These are phyloP conservation scores for Acanthamoeba royreba DNA, from an alignment of 208 protist genomes.

Conservation along the genomic window DNA sequence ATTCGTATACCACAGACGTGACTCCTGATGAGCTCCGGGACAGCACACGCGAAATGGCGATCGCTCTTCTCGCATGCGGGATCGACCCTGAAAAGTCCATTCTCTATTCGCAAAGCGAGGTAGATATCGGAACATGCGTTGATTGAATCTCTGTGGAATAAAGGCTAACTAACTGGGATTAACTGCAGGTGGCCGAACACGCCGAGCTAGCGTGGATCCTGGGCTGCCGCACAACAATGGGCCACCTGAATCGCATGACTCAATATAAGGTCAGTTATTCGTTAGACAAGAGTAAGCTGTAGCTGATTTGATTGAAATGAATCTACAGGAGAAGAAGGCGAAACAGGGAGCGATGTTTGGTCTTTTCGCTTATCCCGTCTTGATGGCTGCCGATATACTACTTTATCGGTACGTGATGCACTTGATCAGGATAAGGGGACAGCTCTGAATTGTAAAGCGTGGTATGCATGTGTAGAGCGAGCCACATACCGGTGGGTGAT, in stretches of 20 bases:
- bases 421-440: too few species aligned
- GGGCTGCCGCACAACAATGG: conserved; percentile 57
- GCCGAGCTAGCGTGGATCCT: conserved; percentile 71
- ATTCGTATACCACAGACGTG: conserved; percentile 67
- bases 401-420: conserved; percentile 62
- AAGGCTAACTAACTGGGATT: neutral
- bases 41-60: conserved; percentile 48
- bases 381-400: conserved; percentile 78
- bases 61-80: conserved; percentile 67
- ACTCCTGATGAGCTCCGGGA: neutral
- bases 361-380: conserved; percentile 70
- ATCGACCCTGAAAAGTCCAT: conserved; percentile 71
- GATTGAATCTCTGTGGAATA: neutral
- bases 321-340: conserved; percentile 40
- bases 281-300: neutral
- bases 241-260: conserved; percentile 60
- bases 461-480: conserved; percentile 9
- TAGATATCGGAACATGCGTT: neutral
- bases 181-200: conserved; percentile 58
- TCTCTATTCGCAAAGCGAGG: conserved; percentile 63
- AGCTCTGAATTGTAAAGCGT: too few species aligned
- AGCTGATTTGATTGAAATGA: neutral
- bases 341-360: conserved; percentile 45
- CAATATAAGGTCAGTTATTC: conserved; percentile 61
- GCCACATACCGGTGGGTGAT: conserved; percentile 74